phyloP scores from a whole-genome alignment of 352 stramenopile species.

The Elongisporangium prolatum region DNA sequence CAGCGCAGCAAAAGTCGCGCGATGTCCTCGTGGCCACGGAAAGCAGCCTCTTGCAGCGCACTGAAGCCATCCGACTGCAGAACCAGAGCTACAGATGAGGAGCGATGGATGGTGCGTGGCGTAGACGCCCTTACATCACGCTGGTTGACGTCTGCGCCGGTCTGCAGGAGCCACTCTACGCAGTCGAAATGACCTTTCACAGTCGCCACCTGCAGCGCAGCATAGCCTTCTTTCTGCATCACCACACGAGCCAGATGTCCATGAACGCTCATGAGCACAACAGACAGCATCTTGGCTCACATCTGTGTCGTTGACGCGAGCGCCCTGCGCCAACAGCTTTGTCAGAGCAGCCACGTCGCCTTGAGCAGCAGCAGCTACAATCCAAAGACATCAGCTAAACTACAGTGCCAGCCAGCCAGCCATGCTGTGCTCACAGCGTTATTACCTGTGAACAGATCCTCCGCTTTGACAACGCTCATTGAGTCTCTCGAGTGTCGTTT shows the following conservation, averaged over 20 bases:
- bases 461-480: slow-evolving; percentile 54
- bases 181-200: slow-evolving; percentile 51
- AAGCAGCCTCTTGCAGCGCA: slow-evolving; percentile 63
- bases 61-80: slow-evolving; percentile 64
- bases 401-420: not conserved
- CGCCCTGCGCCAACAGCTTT: slow-evolving; percentile 37
- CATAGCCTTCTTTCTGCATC: slow-evolving; percentile 57
- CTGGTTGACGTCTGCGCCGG: slow-evolving; percentile 53
- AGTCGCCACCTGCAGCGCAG: slow-evolving; percentile 44
- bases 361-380: slow-evolving; percentile 35
- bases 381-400: not conserved
- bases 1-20: slow-evolving; percentile 44
- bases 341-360: slow-evolving; percentile 30
- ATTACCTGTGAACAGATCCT: slow-evolving; percentile 62
- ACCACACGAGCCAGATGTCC: not conserved
- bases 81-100: not conserved
- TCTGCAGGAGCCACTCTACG: slow-evolving; percentile 47
- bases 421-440: not conserved
- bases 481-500: slow-evolving; percentile 8
- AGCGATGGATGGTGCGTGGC: not conserved
- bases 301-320: slow-evolving; percentile 51
- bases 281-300: slow-evolving; percentile 7
- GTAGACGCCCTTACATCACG: slow-evolving; percentile 30
- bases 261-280: not conserved
- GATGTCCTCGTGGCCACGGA: slow-evolving; percentile 55